These are phyloP conservation scores for Neoboletus brunneissimus DNA, from an alignment of 768 basidiomycete genomes.

Conservation along the genomic window DNA sequence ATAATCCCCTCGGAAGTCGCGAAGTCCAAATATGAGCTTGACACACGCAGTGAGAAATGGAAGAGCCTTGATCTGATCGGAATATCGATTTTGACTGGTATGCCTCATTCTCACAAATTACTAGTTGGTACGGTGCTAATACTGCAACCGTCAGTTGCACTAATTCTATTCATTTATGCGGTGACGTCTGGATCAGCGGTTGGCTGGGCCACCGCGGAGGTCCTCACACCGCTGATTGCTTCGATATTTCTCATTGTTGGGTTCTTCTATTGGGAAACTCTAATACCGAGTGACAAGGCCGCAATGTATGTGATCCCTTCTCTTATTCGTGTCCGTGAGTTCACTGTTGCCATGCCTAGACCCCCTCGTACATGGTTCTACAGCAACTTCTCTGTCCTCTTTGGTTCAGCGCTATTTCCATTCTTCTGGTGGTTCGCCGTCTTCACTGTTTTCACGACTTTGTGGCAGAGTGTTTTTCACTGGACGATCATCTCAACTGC, in stretches of 20 bases:
- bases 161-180: conserved; percentile 41
- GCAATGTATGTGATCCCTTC: conserved; percentile 35
- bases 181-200: conserved; percentile 44
- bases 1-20: conserved; percentile 32
- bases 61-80: conserved; percentile 38
- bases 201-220: conserved; percentile 47
- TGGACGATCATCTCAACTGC: conserved; percentile 42
- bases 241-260: conserved; percentile 38
- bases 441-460: conserved; percentile 33
- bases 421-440: conserved; percentile 41
- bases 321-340: neutral
- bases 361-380: conserved; percentile 45
- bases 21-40: neutral
- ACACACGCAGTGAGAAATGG: conserved; percentile 18
- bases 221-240: conserved; percentile 46
- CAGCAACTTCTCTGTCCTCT: conserved; percentile 40
- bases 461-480: conserved; percentile 43
- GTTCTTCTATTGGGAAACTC: conserved; percentile 53
- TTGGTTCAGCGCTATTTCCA: conserved; percentile 36
- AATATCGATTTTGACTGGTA: conserved; percentile 38
- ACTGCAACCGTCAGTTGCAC: conserved; percentile 24
- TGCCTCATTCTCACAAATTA: neutral
- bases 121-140: neutral
- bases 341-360: conserved; percentile 17
- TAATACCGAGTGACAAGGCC: conserved; percentile 39